Base-by-base conservation (phyloP, 306 rosid genomes). In the Ochetophila trinervis region DNA sequence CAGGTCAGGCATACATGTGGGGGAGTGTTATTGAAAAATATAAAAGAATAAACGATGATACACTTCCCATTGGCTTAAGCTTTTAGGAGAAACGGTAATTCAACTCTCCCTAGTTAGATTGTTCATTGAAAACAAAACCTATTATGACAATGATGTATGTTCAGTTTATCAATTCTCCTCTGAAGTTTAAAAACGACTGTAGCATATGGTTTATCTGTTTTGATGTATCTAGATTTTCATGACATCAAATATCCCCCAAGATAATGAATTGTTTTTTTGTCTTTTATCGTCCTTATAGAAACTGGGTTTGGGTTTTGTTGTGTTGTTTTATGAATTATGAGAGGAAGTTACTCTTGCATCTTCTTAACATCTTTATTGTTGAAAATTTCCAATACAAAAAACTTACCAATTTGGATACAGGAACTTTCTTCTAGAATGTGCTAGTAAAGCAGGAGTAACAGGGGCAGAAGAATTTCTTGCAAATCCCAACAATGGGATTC, bases 401-500 rank as follows among this genome's bases (percentile, higher is more conserved):
- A 68, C 53, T 69, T 68, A n/a, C n/a, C 67, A 62, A 67, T 71
- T 69, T 85, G 86, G 63, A 55, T 77, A 78, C 87, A 91, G 98
- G 79, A 68, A 85, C 35, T 92, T 84, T 85, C 98, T 92, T 70
- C 57, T 87, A 71, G 93, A 87, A 72, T 76, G 83, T 82, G 95
- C 96, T 68, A 71, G 65, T 5, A 87, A 89, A 80, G 87, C 81
- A 45, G 92, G 92, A 62, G 77, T 89, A 53, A 86, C 75, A 75
- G 96, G 95, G 20, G 91, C 96, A 23, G 89, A 80, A 47, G 96
- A 89, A 86, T 92, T 84, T 87, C 93, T 92, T 53, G 79, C 57
- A 70, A 80, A 84, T 66, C 86, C 88, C 57, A 84, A 77, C 79
- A 84, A 87, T 72, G 98, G 93, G 52, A 80, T 87, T 69, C 76